Base-by-base conservation (phyloP, 495 filamentous ascomycete species). In the Hyaloscypha bicolor region DNA sequence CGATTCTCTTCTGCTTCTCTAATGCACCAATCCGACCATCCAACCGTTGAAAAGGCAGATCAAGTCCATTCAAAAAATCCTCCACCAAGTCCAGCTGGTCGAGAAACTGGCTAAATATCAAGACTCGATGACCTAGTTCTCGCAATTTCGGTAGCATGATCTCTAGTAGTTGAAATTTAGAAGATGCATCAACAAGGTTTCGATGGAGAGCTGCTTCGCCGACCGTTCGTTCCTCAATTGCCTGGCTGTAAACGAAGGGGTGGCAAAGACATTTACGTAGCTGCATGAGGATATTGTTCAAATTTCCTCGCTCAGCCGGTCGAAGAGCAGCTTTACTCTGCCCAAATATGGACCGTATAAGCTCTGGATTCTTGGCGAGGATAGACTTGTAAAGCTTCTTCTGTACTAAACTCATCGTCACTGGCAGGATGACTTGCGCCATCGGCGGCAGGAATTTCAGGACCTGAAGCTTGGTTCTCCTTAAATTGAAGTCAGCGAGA, bases 51-150 rank as follows among this genome's bases (percentile, higher is more conserved):
- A 91, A 91, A 8, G 74, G 76, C 61, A 97, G 77, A 11, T 85
- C 87, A 51, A 97, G 72, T 2, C 88, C 88, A 22, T 82, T 83
- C 2, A 98, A 79, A 70, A 98, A 97, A 74, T 99, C 95, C 76
- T 99, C 95, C 14, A 96, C 79, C 48, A 98, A 86, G 69, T 93
- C 91, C 19, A 99, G 80, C 78, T 93, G 92, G 37, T 93, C 87
- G 6, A 99, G 79, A 66, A 98, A 98, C 74, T 98, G 96, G 76
- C 93, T 97, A 80, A 99, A 99, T 30, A 99, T 91, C 22, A 99
- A 79, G 6, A 97, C 94, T 22, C 95, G 84, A 76, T 99, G 93
- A 1, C 94, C 94, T n/a, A 91, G 85, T 71, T 91, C 89, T 63
- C 88, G 87, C 2, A 99, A 82, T 77, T 93, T 96, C 6, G 96